These are phyloP conservation scores for Saccharomyces hybrid DNA, from an alignment of 1,139 yeast genomes.

Conservation along the genomic window DNA sequence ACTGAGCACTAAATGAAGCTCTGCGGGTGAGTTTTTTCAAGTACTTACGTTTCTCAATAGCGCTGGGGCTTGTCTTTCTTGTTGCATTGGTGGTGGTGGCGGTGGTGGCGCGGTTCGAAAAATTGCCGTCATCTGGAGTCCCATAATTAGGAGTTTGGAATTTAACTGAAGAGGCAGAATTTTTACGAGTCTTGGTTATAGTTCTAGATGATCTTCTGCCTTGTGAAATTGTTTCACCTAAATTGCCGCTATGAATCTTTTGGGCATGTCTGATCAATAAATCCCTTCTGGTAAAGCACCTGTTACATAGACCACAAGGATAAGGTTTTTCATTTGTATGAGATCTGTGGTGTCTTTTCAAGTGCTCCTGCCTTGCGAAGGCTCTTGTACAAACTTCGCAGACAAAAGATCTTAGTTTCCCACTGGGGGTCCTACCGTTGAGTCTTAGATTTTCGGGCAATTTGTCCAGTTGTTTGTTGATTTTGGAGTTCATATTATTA, in stretches of 20 bases:
- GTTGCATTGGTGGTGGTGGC: neutral
- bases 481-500: constrained; percentile 34
- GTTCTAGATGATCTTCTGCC: constrained; percentile 15
- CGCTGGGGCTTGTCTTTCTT: constrained; percentile 1
- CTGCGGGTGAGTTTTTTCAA: constrained; percentile 35
- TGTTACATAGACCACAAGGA: constrained; percentile 67
- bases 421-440: constrained; percentile 55
- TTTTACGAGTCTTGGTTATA: neutral
- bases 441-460: constrained; percentile 34
- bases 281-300: constrained; percentile 67
- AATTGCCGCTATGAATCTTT: constrained; percentile 51
- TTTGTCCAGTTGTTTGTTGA: constrained; percentile 30
- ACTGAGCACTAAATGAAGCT: constrained; percentile 71
- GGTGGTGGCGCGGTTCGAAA: neutral
- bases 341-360: constrained; percentile 66
- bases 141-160: neutral
- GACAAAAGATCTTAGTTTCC: constrained; percentile 67
- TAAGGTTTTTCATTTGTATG: constrained; percentile 84
- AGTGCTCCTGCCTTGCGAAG: constrained; percentile 71
- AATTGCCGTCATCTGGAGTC: neutral
- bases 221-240: constrained; percentile 20
- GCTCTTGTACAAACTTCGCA: constrained; percentile 70
- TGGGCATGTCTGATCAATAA: constrained; percentile 68
- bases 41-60: neutral
- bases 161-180: neutral